A percentile compares a stretch with the other conserved stretches of the same genome.
Evolutionary conservation across 441 rosid genomes (phyloP).

Genomic region (Pelargonium fulgidum): DNA sequence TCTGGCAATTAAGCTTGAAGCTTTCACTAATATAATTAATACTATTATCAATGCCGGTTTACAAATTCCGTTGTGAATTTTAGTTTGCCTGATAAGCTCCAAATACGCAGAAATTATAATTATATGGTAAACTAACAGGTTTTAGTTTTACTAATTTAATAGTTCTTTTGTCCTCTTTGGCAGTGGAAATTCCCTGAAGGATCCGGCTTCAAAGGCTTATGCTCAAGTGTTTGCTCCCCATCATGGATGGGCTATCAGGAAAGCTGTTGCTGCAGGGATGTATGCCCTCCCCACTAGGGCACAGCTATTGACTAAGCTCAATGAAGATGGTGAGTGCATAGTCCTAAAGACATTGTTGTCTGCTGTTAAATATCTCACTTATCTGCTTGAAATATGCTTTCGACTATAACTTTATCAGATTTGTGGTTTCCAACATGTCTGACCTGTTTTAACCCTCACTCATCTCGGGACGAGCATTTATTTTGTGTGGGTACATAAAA

Average conservation of each 20-base stretch:
- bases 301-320: constrained; percentile 63
- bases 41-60: no score
- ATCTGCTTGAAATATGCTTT: not conserved
- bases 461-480: not conserved
- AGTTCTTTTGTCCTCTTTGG: constrained; percentile 17
- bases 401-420: not conserved
- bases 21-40: no score
- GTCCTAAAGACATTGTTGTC: constrained; percentile 5
- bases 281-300: constrained; percentile 80
- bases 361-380: not conserved
- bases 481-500: not conserved
- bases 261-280: constrained; percentile 90
- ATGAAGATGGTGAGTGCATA: constrained; percentile 70
- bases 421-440: not conserved
- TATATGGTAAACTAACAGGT: not conserved
- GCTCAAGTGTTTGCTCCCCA: constrained; percentile 87
- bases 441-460: not conserved
- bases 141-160: not conserved
- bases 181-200: constrained; percentile 75
- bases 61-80: no score
- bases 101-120: no score
- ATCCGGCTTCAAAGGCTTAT: constrained; percentile 84
- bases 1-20: no score
- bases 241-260: constrained; percentile 90
- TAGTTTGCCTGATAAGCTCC: no score